phyloP scores from a whole-genome alignment of 257 asterid species.

The Forsythia suspensa region DNA sequence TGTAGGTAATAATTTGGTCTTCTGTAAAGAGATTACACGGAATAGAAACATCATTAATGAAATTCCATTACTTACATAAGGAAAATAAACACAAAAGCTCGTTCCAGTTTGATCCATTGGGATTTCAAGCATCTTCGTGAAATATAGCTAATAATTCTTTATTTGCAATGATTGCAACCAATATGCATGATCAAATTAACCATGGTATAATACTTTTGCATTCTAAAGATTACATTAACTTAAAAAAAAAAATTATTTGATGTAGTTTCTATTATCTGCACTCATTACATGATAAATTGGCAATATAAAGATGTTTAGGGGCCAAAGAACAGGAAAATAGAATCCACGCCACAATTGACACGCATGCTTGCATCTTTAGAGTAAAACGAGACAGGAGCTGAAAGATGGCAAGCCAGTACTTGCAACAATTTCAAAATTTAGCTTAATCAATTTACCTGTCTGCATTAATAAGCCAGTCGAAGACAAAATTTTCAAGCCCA shows the following conservation, averaged over 20 bases:
- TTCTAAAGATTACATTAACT: background rate
- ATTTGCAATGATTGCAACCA: constrained; percentile 21
- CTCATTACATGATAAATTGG: background rate
- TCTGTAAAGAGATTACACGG: constrained; percentile 5
- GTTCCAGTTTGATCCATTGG: constrained; percentile 9
- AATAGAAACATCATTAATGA: constrained; percentile 6
- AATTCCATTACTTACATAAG: background rate
- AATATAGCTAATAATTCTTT: constrained; percentile 11
- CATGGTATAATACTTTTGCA: constrained; percentile 11
- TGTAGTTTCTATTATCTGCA: background rate
- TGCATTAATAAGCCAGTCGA: constrained; percentile 97
- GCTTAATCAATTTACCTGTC: constrained; percentile 69
- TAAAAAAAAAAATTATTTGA: background rate
- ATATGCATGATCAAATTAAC: constrained; percentile 14
- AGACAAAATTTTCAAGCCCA: constrained; percentile 97
- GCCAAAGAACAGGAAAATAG: background rate
- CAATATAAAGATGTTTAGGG: background rate
- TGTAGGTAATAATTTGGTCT: background rate
- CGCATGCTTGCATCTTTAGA: constrained; percentile 22
- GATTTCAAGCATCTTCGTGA: constrained; percentile 6
- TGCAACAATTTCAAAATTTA: constrained; percentile 21
- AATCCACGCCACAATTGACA: background rate
- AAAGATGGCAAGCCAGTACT: constrained; percentile 12
- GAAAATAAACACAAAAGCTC: constrained; percentile 13
- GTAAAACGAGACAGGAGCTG: constrained; percentile 12